Evolutionary conservation across 495 filamentous ascomycete genomes (phyloP).

Genomic region (Daldinia childiae): DNA sequence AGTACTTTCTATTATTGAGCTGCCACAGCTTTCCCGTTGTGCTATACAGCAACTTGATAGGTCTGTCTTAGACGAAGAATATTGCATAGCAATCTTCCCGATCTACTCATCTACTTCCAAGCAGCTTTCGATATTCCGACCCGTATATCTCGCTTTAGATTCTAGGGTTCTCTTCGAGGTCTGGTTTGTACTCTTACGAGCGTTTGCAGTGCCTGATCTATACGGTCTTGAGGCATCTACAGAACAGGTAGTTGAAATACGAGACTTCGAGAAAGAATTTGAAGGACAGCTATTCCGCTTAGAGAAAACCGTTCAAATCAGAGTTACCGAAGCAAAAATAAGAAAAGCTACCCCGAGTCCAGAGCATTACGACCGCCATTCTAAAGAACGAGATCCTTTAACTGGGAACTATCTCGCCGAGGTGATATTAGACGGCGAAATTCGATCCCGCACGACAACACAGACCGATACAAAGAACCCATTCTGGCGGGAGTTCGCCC

Average conservation of each 20-base stretch:
- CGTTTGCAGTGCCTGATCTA: slow-evolving; percentile 93
- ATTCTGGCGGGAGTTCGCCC: slow-evolving; percentile 94
- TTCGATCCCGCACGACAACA: slow-evolving; percentile 83
- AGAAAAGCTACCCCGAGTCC: slow-evolving; percentile 40
- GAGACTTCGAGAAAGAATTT: slow-evolving; percentile 51
- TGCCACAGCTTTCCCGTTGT: slow-evolving; percentile 89
- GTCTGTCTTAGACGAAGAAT: slow-evolving; percentile 94
- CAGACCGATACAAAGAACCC: slow-evolving; percentile 84
- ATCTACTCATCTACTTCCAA: slow-evolving; percentile 74
- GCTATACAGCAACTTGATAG: slow-evolving; percentile 88
- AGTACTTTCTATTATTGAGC: slow-evolving; percentile 80
- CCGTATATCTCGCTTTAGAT: slow-evolving; percentile 87
- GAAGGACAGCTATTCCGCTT: slow-evolving; percentile 64
- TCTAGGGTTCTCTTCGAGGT: slow-evolving; percentile 91
- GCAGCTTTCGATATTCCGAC: slow-evolving; percentile 70
- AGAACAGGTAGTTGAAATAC: slow-evolving; percentile 53
- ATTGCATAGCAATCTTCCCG: slow-evolving; percentile 92
- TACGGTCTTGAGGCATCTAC: slow-evolving; percentile 66
- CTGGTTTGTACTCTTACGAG: slow-evolving; percentile 92
- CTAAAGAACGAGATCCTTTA: slow-evolving; percentile 51
- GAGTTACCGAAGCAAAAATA: slow-evolving; percentile 69
- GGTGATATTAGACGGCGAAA: slow-evolving; percentile 89
- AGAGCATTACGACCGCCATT: slow-evolving; percentile 49
- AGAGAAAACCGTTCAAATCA: slow-evolving; percentile 65
- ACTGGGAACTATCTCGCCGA: slow-evolving; percentile 83